Conservation (phyloP, 2,329 filamentous ascomycete genomes). For the Curvularia lunata region DNA sequence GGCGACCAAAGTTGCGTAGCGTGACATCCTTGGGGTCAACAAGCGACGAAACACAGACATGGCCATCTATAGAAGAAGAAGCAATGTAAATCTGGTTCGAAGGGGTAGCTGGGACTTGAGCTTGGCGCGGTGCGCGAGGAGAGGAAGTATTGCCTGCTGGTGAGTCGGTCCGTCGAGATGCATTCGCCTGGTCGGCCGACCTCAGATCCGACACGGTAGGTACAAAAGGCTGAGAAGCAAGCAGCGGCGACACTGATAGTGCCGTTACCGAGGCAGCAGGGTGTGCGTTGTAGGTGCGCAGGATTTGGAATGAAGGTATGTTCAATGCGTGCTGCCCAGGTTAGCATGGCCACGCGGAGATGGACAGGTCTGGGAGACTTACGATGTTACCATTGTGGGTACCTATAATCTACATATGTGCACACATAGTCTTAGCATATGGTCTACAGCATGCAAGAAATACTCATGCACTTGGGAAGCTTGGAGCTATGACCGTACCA, state of each 20-base stretch:
- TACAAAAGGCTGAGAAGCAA: constrained; percentile 61
- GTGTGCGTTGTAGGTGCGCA: constrained; percentile 91
- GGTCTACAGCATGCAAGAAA: constrained; percentile 69
- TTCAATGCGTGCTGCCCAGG: constrained; percentile 76
- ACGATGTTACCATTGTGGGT: constrained; percentile 98
- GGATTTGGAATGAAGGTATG: constrained; percentile 77
- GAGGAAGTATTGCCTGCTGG: constrained; percentile 52
- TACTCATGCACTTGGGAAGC: constrained; percentile 13
- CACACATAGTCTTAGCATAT: constrained; percentile 36
- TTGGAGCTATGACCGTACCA: constrained; percentile 65
- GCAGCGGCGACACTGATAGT: constrained; percentile 85
- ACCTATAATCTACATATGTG: constrained; percentile 84
- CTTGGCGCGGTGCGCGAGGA: constrained; percentile 61
- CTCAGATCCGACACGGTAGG: constrained; percentile 27
- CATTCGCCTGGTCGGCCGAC: constrained; percentile 42
- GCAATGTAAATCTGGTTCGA: constrained; percentile 94
- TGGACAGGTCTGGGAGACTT: constrained; percentile 49
- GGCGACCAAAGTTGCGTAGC: constrained; percentile 89
- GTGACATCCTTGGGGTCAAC: constrained; percentile 89
- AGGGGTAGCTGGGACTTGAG: constrained; percentile 71
- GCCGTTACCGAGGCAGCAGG: constrained; percentile 82
- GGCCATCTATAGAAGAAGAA: constrained; percentile 92
- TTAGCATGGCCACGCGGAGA: constrained; percentile 16
- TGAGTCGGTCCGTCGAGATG: constrained; percentile 47
- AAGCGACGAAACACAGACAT: constrained; percentile 89